A percentile compares a stretch with the other conserved stretches of the same genome.
phyloP scores from a whole-genome alignment of 768 basidiomycete genomes.

The Mycena leptocephala region DNA sequence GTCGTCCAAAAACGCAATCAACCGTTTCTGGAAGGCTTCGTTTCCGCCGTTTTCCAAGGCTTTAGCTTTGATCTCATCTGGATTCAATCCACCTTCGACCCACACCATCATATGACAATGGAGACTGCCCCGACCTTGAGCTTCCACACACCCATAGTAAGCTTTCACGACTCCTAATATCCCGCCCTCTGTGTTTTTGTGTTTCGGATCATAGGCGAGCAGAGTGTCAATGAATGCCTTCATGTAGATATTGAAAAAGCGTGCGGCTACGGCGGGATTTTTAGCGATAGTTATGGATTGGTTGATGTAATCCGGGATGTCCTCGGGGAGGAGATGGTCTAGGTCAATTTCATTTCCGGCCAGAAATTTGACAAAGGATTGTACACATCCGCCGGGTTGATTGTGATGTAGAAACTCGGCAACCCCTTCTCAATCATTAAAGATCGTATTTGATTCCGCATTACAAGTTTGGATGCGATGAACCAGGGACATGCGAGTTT shows the following conservation, averaged over 20 bases:
- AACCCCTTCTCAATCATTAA: conserved; percentile 2
- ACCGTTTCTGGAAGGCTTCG: too few relatives aligned
- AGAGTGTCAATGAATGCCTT: background rate
- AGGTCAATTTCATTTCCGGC: background rate
- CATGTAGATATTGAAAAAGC: conserved; percentile 2
- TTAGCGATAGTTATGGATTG: background rate
- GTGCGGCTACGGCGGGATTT: background rate
- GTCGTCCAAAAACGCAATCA: too few relatives aligned
- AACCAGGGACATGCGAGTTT: conserved; percentile 25
- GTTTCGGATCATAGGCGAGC: background rate
- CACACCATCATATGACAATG: too few relatives aligned
- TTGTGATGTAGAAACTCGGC: conserved; percentile 43
- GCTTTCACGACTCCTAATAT: too few relatives aligned
- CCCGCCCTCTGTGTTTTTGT: too few relatives aligned
- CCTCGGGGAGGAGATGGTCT: background rate
- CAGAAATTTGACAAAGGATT: background rate
- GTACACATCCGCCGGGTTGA: conserved; percentile 48
- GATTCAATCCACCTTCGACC: too few relatives aligned
- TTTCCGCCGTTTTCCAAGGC: too few relatives aligned
- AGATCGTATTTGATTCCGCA: background rate
- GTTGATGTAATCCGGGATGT: background rate
- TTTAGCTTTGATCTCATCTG: too few relatives aligned
- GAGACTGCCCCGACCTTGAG: too few relatives aligned
- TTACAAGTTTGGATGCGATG: background rate
- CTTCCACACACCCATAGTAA: too few relatives aligned